Evolutionary conservation across 371 early-diverging fungal species (phyloP).

Genomic region (Conidiobolus incongruus): DNA sequence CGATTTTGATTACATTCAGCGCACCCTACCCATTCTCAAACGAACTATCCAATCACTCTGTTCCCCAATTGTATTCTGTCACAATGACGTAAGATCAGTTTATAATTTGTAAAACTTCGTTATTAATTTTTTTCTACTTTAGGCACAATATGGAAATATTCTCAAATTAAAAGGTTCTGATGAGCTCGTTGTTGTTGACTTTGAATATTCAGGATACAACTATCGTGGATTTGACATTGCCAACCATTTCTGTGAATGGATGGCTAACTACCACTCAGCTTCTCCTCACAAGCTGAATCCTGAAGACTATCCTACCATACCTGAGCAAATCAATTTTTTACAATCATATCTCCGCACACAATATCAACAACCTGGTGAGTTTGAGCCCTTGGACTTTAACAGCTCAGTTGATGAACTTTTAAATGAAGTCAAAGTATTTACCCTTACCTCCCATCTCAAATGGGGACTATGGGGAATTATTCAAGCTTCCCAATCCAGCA

Average conservation of each 20-base stretch:
- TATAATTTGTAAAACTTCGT: not conserved
- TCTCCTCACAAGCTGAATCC: constrained; percentile 21
- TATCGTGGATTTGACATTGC: constrained; percentile 63
- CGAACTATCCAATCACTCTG: constrained; percentile 8
- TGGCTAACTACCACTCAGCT: constrained; percentile 45
- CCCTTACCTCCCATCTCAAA: constrained; percentile 36
- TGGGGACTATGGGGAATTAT: constrained; percentile 74
- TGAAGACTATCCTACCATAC: constrained; percentile 24
- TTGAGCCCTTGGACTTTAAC: not conserved
- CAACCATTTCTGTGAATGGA: constrained; percentile 83
- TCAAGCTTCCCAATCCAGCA: constrained; percentile 50
- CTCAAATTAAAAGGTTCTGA: constrained; percentile 20
- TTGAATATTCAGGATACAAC: constrained; percentile 74
- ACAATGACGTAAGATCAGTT: constrained; percentile 42
- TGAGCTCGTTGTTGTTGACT: constrained; percentile 50
- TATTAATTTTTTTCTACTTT: not conserved
- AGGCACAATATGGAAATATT: constrained; percentile 68
- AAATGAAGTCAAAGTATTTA: constrained; percentile 18
- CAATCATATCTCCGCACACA: constrained; percentile 36
- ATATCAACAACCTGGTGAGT: not conserved
- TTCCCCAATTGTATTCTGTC: constrained; percentile 54
- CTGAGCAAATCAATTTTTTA: constrained; percentile 30
- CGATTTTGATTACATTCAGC: not conserved
- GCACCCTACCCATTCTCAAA: constrained; percentile 2
- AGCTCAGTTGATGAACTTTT: constrained; percentile 6